Base-by-base conservation (phyloP, 441 rosid genomes). In the Croton laevigatus region DNA sequence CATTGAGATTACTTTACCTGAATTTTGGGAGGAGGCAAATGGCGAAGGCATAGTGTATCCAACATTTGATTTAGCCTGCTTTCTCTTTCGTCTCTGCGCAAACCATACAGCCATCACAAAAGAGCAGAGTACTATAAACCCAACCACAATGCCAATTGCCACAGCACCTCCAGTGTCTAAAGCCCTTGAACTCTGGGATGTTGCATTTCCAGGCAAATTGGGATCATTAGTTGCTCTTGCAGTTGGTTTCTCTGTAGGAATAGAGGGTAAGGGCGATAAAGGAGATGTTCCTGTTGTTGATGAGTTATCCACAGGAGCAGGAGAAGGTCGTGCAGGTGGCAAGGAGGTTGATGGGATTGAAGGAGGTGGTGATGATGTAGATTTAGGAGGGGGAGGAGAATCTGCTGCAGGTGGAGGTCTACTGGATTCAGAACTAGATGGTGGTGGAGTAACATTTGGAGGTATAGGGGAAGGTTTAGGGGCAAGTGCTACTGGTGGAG, bases 31-130 rank as follows among this genome's bases (percentile, higher is more conserved):
- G 72, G 95, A 89, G 42, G 85, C 85, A 69, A 78, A 80, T 42
- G 92, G 89, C 2, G 98, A 90, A 27, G 97, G 96, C 89, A 90
- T 79, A 27, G 78, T 63, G 63, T 91, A 87, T 38, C 87, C 92
- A 78, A 84, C 76, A 55, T 83, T 81, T n/a, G 82, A 65, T 76
- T 82, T 83, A 66, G 78, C 69, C 16, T 62, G 79, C 81, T 71
- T 87, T 80, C 80, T 77, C 82, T 83, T 91, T 52, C 86, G 88
- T 77, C 82, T 91, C 38, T 75, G 83, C 62, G 74, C 75, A 52
- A 84, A 75, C 91, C 92, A 95, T 65, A 82, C 83, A 60, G 82
- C 88, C 76, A 85, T 65, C 44, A 81, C 88, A 71, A 88, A 78
- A 74, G 89, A 81, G 74, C 92, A 81, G 44, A 95, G 86, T 16